Percentiles rank a stretch among this genome's conserved stretches.
Conservation (phyloP, 1,284 basidiomycete genomes). For the Cutaneotrichosporon cavernicola region DNA sequence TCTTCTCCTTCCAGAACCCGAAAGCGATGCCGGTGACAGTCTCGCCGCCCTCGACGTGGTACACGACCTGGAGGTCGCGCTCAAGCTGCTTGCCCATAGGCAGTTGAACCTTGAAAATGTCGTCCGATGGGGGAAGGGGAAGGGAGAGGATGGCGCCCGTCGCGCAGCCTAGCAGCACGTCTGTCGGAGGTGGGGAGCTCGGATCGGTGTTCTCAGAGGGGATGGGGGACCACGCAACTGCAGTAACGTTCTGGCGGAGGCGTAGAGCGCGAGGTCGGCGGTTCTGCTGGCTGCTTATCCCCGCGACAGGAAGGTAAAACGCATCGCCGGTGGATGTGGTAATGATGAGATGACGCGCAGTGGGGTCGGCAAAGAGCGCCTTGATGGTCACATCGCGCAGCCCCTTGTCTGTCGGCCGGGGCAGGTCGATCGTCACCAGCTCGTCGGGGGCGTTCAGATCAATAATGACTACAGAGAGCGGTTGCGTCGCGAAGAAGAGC, state of each 20-base stretch:
- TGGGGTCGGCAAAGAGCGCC: slow-evolving; percentile 86
- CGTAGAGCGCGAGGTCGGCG: slow-evolving; percentile 73
- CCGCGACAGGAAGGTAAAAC: slow-evolving; percentile 72
- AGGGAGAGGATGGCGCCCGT: slow-evolving; percentile 78
- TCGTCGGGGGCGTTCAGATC: slow-evolving; percentile 79
- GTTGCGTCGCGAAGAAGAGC: slow-evolving; percentile 76
- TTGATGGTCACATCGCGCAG: slow-evolving; percentile 56
- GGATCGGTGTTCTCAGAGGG: slow-evolving; percentile 20
- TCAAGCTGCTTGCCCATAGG: slow-evolving; percentile 50
- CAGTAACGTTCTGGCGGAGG: slow-evolving; percentile 84
- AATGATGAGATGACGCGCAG: slow-evolving; percentile 82
- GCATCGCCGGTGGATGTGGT: slow-evolving; percentile 86
- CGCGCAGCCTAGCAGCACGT: slow-evolving; percentile 73
- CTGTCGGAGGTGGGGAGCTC: slow-evolving; percentile 39
- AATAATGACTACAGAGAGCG: slow-evolving; percentile 75
- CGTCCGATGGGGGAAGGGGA: slow-evolving; percentile 72
- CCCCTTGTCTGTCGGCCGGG: slow-evolving; percentile 54
- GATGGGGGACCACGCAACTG: slow-evolving; percentile 87
- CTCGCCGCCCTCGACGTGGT: slow-evolving; percentile 72
- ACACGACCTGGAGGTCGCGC: slow-evolving; percentile 73
- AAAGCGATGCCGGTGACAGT: slow-evolving; percentile 79
- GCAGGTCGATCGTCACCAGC: slow-evolving; percentile 72
- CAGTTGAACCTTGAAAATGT: slow-evolving; percentile 73
- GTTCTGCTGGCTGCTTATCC: slow-evolving; percentile 53
- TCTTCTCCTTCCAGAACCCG: slow-evolving; percentile 58